Conservation (phyloP, 2,329 filamentous ascomycete genomes). For the Colletotrichum sp. region DNA sequence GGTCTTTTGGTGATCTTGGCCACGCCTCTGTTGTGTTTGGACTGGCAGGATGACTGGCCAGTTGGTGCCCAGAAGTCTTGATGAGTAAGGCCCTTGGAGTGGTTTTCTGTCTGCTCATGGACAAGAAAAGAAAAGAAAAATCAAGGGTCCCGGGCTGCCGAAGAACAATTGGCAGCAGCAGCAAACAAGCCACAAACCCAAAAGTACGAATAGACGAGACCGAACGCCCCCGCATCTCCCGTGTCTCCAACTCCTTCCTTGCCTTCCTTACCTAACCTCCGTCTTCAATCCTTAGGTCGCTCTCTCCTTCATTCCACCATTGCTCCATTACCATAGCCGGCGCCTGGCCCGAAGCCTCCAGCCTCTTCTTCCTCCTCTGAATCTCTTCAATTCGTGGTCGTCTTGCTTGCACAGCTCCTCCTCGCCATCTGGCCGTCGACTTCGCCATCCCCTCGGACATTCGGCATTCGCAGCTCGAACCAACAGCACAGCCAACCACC, state of each 20-base stretch:
- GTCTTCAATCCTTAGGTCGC: background rate
- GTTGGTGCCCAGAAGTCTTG: background rate
- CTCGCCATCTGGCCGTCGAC: background rate
- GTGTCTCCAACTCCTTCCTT: background rate
- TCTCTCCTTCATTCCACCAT: background rate
- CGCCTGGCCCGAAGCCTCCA: background rate
- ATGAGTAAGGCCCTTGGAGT: background rate
- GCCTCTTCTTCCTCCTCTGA: background rate
- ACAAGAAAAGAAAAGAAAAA: background rate
- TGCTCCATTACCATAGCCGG: background rate
- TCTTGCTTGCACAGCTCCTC: background rate
- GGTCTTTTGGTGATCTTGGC: background rate
- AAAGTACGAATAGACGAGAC: background rate
- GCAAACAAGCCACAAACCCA: background rate
- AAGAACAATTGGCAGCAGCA: background rate
- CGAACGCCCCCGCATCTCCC: conserved; percentile 1
- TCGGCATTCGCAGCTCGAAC: conserved; percentile 1
- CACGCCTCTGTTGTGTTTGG: background rate
- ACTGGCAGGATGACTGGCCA: background rate
- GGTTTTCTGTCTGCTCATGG: background rate
- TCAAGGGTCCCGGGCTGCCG: conserved; percentile 4
- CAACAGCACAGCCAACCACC: background rate
- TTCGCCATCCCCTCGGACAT: background rate
- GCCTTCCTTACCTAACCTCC: background rate
- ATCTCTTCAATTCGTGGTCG: background rate